Base-by-base conservation (phyloP, 148 eudicot species). In the Pharnaceum exiguum region DNA sequence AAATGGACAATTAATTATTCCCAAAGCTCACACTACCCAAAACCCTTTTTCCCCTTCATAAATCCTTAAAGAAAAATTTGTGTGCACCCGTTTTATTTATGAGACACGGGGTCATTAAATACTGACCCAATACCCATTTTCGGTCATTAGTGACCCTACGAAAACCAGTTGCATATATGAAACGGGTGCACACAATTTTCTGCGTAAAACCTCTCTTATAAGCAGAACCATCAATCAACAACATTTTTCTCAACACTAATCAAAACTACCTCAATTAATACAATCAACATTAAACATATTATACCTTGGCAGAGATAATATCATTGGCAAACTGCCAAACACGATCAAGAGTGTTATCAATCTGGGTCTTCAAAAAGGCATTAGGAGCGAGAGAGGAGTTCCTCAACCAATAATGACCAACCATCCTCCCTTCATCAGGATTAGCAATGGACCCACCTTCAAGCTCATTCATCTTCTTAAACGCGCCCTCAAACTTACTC, bases 391-490 rank as follows among this genome's bases (percentile, higher is more conserved):
- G 86, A 15, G 51, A 48, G 0, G 95, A 73, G 15, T 76, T 79
- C 59, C 98, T 77, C 39, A 93, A 57, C 98, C 98, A 93, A 44
- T 93, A 93, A 67, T 93, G 98, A 5, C 98, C 98, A 7, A 93
- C 98, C 98, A 93, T 93, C 26, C 98, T 62, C 7, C 96, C 81
- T 54, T 93, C 98, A 59, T 93, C 98, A 0, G 96, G 96, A 51
- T 93, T 93, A 25, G 98, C 85, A 68, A 93, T 93, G 45, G 96
- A 72, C 1, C 96, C 98, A 29, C 79, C 83, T 32, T 93, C 98
- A 15, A 93, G 72, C 67, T 75, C 83, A 55, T 67, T 83, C 98
- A 93, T 93, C 10, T 62, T 71, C 68, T 55, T 62, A 33, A 87
- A 85, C 15, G 98, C 96, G 50, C 39, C 57, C 55, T 35, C 68